Evolutionary conservation across 2,329 filamentous ascomycete species (phyloP).

Genomic region (Coniochaeta prunicola): DNA sequence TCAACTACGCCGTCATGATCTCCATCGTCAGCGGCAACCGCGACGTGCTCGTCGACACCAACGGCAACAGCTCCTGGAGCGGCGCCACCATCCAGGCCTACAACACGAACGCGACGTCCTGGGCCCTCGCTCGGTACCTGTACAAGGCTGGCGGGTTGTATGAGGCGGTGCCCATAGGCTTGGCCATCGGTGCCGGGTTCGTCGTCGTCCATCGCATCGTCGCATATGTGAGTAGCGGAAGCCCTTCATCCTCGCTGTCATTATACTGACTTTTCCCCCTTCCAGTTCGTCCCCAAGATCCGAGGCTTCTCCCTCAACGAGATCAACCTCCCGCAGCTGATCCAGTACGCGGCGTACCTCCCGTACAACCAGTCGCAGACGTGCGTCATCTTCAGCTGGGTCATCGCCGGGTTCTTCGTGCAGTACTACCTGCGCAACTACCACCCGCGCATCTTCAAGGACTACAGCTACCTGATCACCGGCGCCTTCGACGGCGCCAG

Average conservation of each 20-base stretch:
- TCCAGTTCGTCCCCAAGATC: constrained; percentile 39
- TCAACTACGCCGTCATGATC: constrained; percentile 51
- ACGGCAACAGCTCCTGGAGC: constrained; percentile 45
- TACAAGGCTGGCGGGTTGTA: constrained; percentile 38
- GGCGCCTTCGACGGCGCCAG: constrained; percentile 46
- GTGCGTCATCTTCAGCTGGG: constrained; percentile 41
- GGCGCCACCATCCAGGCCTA: constrained; percentile 42
- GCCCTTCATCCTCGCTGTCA: background rate
- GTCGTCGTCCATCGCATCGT: constrained; percentile 38
- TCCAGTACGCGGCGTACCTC: constrained; percentile 47
- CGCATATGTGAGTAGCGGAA: constrained; percentile 23
- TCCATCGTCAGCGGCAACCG: constrained; percentile 41
- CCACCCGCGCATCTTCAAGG: constrained; percentile 41
- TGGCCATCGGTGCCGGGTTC: constrained; percentile 37
- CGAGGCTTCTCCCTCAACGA: constrained; percentile 30
- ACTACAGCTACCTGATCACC: constrained; percentile 45
- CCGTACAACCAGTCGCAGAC: constrained; percentile 49
- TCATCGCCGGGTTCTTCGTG: constrained; percentile 35
- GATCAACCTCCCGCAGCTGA: constrained; percentile 46
- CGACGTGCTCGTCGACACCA: constrained; percentile 34
- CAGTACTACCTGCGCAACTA: constrained; percentile 48
- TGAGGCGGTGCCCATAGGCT: constrained; percentile 39
- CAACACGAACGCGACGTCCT: constrained; percentile 39
- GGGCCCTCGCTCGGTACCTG: constrained; percentile 45
- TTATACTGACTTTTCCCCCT: constrained; percentile 1